phyloP scores from a whole-genome alignment of 768 basidiomycete species.

The Gymnopilus dilepis region DNA sequence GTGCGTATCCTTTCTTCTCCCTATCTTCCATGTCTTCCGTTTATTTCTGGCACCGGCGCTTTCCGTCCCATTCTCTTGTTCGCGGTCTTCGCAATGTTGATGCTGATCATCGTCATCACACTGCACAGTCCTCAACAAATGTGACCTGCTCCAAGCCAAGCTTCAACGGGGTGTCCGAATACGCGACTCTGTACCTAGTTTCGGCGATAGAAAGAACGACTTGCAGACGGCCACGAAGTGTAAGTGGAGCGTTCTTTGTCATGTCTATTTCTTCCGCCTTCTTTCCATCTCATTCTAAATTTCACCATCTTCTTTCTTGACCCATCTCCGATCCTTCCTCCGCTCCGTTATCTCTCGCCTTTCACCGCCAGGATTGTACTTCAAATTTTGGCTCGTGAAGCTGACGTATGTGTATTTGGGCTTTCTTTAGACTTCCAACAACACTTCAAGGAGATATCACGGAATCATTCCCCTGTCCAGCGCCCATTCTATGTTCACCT shows the following conservation, averaged over 20 bases:
- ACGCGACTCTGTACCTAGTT: conserved; percentile 73
- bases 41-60: not conserved
- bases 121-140: conserved; percentile 64
- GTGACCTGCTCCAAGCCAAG: conserved; percentile 76
- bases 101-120: not conserved
- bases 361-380: too few species aligned
- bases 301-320: too few species aligned
- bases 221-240: conserved; percentile 72
- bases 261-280: too few species aligned
- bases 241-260: conserved; percentile 39
- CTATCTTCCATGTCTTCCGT: not conserved
- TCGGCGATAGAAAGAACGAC: conserved; percentile 76
- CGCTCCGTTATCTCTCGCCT: too few species aligned
- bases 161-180: conserved; percentile 70
- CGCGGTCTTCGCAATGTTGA: not conserved
- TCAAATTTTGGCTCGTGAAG: conserved; percentile 8
- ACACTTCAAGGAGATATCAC: conserved; percentile 79
- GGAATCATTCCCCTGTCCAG: conserved; percentile 62
- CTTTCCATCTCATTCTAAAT: not conserved
- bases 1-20: conserved; percentile 31
- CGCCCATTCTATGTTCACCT: conserved; percentile 75
- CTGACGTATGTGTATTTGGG: conserved; percentile 1
- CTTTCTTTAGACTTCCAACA: conserved; percentile 68
- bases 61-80: not conserved
- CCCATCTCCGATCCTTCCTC: too few species aligned